phyloP scores from a whole-genome alignment of 108 stramenopile genomes.

The Cyclotella choctawhatcheeana region DNA sequence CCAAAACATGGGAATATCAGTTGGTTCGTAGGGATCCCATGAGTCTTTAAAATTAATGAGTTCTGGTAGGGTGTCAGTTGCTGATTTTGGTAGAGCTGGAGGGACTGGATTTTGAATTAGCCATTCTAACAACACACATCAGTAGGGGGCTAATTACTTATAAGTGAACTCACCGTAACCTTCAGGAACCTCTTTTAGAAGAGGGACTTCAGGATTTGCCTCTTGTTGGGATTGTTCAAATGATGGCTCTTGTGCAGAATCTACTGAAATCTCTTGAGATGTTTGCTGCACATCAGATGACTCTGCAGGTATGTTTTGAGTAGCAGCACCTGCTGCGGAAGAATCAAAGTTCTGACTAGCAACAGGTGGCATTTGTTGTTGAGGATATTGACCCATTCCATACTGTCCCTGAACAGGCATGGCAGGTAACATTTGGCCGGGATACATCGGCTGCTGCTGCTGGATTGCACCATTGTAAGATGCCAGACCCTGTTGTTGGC shows the following conservation, averaged over 20 bases:
- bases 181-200: slow-evolving; percentile 4
- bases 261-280: not conserved
- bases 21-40: slow-evolving; percentile 54
- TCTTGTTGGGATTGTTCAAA: not conserved
- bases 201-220: slow-evolving; percentile 5
- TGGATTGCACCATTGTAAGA: not conserved
- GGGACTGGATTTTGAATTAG: not conserved
- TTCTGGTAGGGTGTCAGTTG: slow-evolving; percentile 14
- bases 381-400: not conserved
- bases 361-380: not conserved
- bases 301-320: not conserved
- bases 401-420: not conserved
- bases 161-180: not conserved
- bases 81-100: slow-evolving; percentile 2
- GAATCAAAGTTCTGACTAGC: not conserved
- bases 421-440: not conserved
- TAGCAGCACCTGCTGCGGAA: slow-evolving; percentile 2
- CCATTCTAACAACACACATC: not conserved
- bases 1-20: slow-evolving; percentile 59
- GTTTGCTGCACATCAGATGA: too few relatives aligned
- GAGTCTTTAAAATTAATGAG: slow-evolving; percentile 55
- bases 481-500: not conserved
- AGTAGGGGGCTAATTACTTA: not conserved
- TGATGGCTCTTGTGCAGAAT: not conserved
- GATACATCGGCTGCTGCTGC: slow-evolving; percentile 12